Evolutionary conservation across 1,139 yeast species (phyloP), one percentile per base, ranked within the genome.

Genomic region (Nadsonia commutata): DNA sequence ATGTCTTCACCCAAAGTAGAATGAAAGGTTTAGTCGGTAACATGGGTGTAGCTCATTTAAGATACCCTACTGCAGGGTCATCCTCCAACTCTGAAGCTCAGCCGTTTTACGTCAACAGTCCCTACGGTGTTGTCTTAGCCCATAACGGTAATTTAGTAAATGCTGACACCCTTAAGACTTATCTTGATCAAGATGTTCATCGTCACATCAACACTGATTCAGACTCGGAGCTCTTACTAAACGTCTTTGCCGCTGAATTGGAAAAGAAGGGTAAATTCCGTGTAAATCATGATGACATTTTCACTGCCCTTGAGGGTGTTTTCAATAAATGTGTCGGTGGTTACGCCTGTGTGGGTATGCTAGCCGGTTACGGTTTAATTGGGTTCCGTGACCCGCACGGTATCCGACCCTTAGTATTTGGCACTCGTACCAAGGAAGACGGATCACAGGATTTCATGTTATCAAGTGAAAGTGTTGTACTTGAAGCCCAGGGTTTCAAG

Each of bases 31-130:
- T 93, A 45, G 78, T 80, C 43, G 99, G 99, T 27, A 83, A 81
- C 59, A 84, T 88, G 93, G 99, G 98, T 48, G 75, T 90, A 51
- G 88, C 90, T 36, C 99, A 90, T 61, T 69, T 90, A 57, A 74
- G 99, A 56, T 90, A 90, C 58, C 99, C 99, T 41, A 90, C 99
- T 31, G 97, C 98, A 36, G 98, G 99, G n/a, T 82, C 95, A 7
- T 78, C 85, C 54, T 93, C 97, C 44, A 90, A 88, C 49, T 79
- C 94, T 47, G 99, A 90, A 65, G 98, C 99, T 3, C 99, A 90
- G 66, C 99, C 99, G 4, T 93, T 90, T 58, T 90, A 93, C 59
- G 99, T 90, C 51, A 90, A 90, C 66, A 79, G 95, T 40, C 98
- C 98, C 3, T 90, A 86, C 56, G 98, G 98, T 46, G 79, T 90